phyloP scores from a whole-genome alignment of 345 rosid genomes.

The Euphorbia tirucalli region DNA sequence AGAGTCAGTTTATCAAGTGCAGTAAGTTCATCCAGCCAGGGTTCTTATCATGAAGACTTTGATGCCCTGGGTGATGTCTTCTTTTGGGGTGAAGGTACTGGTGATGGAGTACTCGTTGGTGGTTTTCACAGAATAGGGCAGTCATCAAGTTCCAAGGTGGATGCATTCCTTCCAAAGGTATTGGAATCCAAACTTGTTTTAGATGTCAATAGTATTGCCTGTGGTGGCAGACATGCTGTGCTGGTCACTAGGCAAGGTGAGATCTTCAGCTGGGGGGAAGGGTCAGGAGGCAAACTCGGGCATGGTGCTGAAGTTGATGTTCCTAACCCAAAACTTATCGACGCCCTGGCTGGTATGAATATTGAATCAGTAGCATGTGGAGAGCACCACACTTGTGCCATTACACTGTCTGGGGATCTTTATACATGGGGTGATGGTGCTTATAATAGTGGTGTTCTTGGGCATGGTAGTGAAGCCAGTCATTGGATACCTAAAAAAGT shows the following conservation, averaged over 20 bases:
- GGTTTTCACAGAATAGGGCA: slow-evolving; percentile 34
- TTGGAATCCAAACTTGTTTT: slow-evolving; percentile 69
- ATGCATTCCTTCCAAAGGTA: slow-evolving; percentile 68
- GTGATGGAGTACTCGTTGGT: slow-evolving; percentile 58
- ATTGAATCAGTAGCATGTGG: slow-evolving; percentile 80
- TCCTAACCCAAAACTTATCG: slow-evolving; percentile 61
- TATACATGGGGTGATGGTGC: slow-evolving; percentile 93
- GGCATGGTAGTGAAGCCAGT: slow-evolving; percentile 75
- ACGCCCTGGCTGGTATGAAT: slow-evolving; percentile 54
- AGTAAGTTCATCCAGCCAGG: slow-evolving; percentile 83
- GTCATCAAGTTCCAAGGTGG: slow-evolving; percentile 35
- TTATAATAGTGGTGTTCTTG: slow-evolving; percentile 61
- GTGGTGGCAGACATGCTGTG: slow-evolving; percentile 85
- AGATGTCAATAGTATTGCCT: slow-evolving; percentile 69
- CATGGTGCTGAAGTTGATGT: slow-evolving; percentile 63
- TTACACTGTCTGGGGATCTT: slow-evolving; percentile 73
- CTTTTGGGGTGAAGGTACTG: slow-evolving; percentile 85
- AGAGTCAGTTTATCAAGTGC: slow-evolving; percentile 81
- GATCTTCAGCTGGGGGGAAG: slow-evolving; percentile 93
- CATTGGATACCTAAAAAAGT: slow-evolving; percentile 81
- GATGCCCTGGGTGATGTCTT: slow-evolving; percentile 86
- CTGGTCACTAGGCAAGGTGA: slow-evolving; percentile 77
- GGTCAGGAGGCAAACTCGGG: slow-evolving; percentile 83
- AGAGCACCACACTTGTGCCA: slow-evolving; percentile 82
- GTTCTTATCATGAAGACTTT: slow-evolving; percentile 70